phyloP scores from a whole-genome alignment of 306 rosid genomes.

The Vigna angularis region DNA sequence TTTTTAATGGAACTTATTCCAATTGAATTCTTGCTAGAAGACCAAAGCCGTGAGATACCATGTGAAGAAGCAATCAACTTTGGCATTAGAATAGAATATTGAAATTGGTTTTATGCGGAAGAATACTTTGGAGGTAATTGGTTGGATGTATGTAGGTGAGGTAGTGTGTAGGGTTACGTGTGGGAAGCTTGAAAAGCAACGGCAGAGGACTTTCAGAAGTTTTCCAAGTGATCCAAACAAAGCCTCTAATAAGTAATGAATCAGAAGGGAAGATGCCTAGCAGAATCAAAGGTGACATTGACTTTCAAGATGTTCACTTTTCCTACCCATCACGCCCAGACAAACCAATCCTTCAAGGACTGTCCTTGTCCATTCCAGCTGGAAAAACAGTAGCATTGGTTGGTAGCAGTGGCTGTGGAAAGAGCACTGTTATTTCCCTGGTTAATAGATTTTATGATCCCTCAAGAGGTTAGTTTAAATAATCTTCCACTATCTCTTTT shows the following conservation, averaged over 20 bases:
- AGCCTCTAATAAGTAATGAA: constrained; percentile 59
- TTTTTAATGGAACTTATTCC: too few relatives aligned
- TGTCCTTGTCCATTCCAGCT: constrained; percentile 76
- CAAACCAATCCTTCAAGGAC: constrained; percentile 67
- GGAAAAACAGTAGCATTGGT: constrained; percentile 84
- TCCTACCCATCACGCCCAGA: constrained; percentile 81
- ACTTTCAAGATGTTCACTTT: constrained; percentile 63
- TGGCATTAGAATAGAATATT: too few relatives aligned
- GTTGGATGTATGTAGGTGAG: too few relatives aligned
- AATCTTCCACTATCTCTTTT: not conserved
- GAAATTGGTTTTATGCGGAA: too few relatives aligned
- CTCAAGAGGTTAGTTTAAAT: constrained; percentile 19
- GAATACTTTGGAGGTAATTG: too few relatives aligned
- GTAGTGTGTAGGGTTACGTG: too few relatives aligned
- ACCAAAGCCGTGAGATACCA: too few relatives aligned
- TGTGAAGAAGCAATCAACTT: too few relatives aligned
- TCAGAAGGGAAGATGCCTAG: constrained; percentile 53
- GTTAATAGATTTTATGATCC: constrained; percentile 85
- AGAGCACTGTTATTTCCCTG: constrained; percentile 85
- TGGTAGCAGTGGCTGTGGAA: constrained; percentile 96
- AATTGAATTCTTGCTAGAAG: too few relatives aligned
- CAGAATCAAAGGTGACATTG: constrained; percentile 61
- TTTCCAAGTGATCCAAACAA: constrained; percentile 79
- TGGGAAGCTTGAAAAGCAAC: too few relatives aligned
- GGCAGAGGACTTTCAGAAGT: too few relatives aligned